Evolutionary conservation across 176 grass and related monocot species (phyloP), one percentile per base, ranked within the genome.

Genomic region (Cocos nucifera): DNA sequence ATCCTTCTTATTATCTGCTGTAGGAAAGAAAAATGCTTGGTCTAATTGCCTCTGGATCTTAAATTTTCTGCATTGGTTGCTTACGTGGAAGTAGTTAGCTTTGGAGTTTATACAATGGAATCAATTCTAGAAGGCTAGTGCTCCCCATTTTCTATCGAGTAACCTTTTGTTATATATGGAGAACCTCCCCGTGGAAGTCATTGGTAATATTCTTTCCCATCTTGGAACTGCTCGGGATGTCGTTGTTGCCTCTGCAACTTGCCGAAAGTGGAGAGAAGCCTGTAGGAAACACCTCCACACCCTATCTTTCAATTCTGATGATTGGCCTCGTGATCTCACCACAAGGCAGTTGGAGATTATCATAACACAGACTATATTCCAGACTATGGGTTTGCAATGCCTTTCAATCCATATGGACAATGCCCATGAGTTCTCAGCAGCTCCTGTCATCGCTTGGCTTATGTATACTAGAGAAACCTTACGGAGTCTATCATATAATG

Each of bases 331-430:
- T 7, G 78, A 88, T 66, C 75, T 98, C 72, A 73, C 81, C 22
- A 88, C 93, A 18, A 75, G 76, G 5, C 79, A 98, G 30, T 53
- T 98, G 59, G 93, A 98, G 70, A 88, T 98, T 58, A 66, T 97
- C 65, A 92, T 97, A 60, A 98, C 87, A 17, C 84, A 88, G 54
- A 98, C 84, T 54, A 86, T 98, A 77, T 98, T 98, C 61, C 93
- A 98, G 71, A 92, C 76, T 0, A 83, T 75, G 78, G 78, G 87
- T 21, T 80, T 98, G 75, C 87, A 88, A 20, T 85, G 65, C 57
- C 84, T 92, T 35, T 91, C 79, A 4, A 97, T 97, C 63, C 87
- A 85, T 60, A 88, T 92, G 2, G 84, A 98, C 62, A 86, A 32
- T 58, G 70, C 56, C 1, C 93, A 92, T 78, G 87, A 98, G 62